Conservation (phyloP, 192 early-diverging fungal genomes). For the Gorgonomyces haynaldii region DNA sequence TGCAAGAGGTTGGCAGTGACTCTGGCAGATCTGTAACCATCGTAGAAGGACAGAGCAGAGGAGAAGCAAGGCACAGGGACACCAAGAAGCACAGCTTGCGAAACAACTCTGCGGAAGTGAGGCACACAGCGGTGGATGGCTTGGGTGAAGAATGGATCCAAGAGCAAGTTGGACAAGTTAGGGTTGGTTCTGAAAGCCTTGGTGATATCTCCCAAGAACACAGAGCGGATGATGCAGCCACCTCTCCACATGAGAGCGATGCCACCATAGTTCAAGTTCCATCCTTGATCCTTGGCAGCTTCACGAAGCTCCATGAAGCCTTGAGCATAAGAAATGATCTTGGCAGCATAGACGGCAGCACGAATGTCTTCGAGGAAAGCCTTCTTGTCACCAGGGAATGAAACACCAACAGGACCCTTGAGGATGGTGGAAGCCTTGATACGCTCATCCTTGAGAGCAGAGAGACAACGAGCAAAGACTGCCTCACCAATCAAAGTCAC, state of each 20-base stretch:
- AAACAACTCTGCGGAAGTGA: slow-evolving; percentile 80
- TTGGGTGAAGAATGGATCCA: slow-evolving; percentile 94
- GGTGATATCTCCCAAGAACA: slow-evolving; percentile 96
- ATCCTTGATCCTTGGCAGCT: slow-evolving; percentile 79
- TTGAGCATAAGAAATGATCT: slow-evolving; percentile 98
- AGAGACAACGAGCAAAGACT: slow-evolving; percentile 93
- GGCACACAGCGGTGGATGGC: slow-evolving; percentile 72
- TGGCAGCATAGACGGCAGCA: slow-evolving; percentile 91
- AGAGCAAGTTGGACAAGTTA: slow-evolving; percentile 77
- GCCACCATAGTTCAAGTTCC: slow-evolving; percentile 94
- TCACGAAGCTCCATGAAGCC: slow-evolving; percentile 98
- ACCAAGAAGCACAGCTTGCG: slow-evolving; percentile 67
- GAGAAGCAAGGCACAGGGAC: slow-evolving; percentile 83
- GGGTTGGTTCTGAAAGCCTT: slow-evolving; percentile 83
- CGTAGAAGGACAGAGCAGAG: slow-evolving; percentile 92
- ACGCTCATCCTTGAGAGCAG: slow-evolving; percentile 93
- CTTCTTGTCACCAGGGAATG: slow-evolving; percentile 77
- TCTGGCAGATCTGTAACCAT: slow-evolving; percentile 83
- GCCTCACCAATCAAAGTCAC: slow-evolving; percentile 97
- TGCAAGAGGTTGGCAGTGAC: slow-evolving; percentile 94
- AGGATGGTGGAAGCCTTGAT: slow-evolving; percentile 78
- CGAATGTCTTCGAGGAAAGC: slow-evolving; percentile 80
- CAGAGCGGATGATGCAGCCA: slow-evolving; percentile 95
- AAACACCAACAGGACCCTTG: slow-evolving; percentile 50
- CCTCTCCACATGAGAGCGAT: slow-evolving; percentile 99